Evolutionary conservation across 164 flowering plant species (phyloP), one percentile per base, ranked within the genome.

Genomic region (Chloranthus sessilifolius): DNA sequence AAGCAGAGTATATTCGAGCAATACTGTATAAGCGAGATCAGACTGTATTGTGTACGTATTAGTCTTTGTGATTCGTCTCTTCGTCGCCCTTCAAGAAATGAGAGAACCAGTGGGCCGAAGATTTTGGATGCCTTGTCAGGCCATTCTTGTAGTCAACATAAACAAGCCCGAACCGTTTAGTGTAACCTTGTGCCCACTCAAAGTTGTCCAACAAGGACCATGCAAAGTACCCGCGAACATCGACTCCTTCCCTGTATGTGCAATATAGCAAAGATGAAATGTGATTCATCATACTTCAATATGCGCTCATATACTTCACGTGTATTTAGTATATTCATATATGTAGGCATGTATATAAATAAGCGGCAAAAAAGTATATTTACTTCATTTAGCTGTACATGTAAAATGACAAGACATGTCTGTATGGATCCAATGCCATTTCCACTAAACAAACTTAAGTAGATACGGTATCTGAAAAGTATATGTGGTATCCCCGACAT

Each of bases 141-240:
- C 81, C 85, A 22, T 90, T 81, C 78, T 81, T 84, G 81, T 74
- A 86, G 61, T 90, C 95, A 39, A 86, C 91, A 35, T 76, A 82
- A 28, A 86, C 66, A 67, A 90, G 41, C 44, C 97, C 97, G 30
- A 90, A 90, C 2, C 95, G 88, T 64, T 90, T 90, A 22, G 95
- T 86, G 56, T 80, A 86, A 17, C 97, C 95, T 51, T 82, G 75
- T 25, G 62, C 55, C 97, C 97, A 90, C 56, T 90, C 94, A 24
- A 82, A 86, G 62, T 84, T 90, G 73, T 90, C 97, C 56, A 84
- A 3, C 0, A 89, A 58, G 3, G 97, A 90, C 97, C 97, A 90
- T 6, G 88, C 97, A 60, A 90, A 84, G 66, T 86, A 84, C 20
- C 97, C 97, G 48, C 65, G 75, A 33, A 89, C 77, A 59, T 90